Evolutionary conservation across 352 stramenopile genomes (phyloP), one percentile per base, ranked within the genome.

Genomic region (Globisporangium abappressorium): DNA sequence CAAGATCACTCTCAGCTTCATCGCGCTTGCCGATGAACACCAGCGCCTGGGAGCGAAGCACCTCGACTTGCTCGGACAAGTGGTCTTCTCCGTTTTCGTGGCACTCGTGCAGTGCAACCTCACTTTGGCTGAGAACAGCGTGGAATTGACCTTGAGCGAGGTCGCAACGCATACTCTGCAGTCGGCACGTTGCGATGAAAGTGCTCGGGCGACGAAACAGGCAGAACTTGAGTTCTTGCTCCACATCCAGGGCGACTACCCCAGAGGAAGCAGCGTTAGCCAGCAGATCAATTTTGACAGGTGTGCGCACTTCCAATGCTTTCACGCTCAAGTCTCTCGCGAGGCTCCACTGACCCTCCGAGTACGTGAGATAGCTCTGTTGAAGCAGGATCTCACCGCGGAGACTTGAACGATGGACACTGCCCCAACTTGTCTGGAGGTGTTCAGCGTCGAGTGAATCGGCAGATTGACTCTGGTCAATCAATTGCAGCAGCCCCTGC

Each of bases 151-250:
- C 64, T 24, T 76, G 73, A 0, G 72, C 69, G 55, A 91, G 66
- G 22, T 75, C 73, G 26, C 80, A 89, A 24, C 70, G 65, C 11
- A 85, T 60, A 34, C 51, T n/a, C 65, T 81, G 81, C 34, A 71
- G 64, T 11, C 74, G 71, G 47, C 79, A 87, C 22, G 77, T 80
- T 12, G 73, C 75, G 30, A 77, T 18, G 9, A 84, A 75, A 2
- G 78, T 81, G 43, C 77, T 78, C 28, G 49, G 65, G 56, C 68
- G 72, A 41, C 65, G 38, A 14, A 79, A 65, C 0, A 84, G 38
- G 9, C 72, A 78, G 54, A 71, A 85, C 36, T 76, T 74, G 15
- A 84, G 62, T 34, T 85, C 66, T 26, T 84, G 71, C 24, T 85
- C 78, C 20, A 91, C 55, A 24, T 75, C 57, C 2, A 70, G 54